Conservation (phyloP, 768 basidiomycete genomes). For the Suillus subalutaceus region DNA sequence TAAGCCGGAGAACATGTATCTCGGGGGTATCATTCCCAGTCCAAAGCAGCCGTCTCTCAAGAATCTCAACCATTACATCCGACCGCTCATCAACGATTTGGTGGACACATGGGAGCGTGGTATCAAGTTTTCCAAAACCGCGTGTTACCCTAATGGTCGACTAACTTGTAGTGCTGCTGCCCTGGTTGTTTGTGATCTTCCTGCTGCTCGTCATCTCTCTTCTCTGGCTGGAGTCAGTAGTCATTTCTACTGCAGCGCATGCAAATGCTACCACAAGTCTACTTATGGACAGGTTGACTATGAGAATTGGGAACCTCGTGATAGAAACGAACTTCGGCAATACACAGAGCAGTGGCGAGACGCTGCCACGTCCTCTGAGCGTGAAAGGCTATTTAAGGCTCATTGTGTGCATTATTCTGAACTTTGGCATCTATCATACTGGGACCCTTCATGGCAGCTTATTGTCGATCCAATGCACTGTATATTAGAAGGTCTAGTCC, state of each 20-base stretch:
- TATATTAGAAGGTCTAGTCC: not conserved
- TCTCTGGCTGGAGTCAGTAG: too few relatives aligned
- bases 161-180: slow-evolving; percentile 21
- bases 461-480: slow-evolving; percentile 26
- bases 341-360: slow-evolving; percentile 15
- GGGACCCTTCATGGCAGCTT: slow-evolving; percentile 17
- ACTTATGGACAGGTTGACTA: slow-evolving; percentile 10
- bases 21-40: too few relatives aligned
- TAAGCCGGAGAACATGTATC: too few relatives aligned
- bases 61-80: too few relatives aligned
- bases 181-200: slow-evolving; percentile 27
- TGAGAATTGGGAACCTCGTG: slow-evolving; percentile 17
- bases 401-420: slow-evolving; percentile 20
- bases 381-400: slow-evolving; percentile 13
- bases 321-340: slow-evolving; percentile 11
- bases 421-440: slow-evolving; percentile 22
- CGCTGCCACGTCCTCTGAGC: slow-evolving; percentile 9
- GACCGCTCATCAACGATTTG: slow-evolving; percentile 16
- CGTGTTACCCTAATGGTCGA: slow-evolving; percentile 14
- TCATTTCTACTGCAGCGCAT: too few relatives aligned
- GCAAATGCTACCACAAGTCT: not conserved
- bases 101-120: slow-evolving; percentile 19
- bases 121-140: slow-evolving; percentile 17
- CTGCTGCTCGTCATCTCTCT: too few relatives aligned
- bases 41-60: too few relatives aligned